Percentiles rank a stretch among this genome's conserved stretches.
Conservation (phyloP, 345 rosid species). For the Citrus medica region DNA sequence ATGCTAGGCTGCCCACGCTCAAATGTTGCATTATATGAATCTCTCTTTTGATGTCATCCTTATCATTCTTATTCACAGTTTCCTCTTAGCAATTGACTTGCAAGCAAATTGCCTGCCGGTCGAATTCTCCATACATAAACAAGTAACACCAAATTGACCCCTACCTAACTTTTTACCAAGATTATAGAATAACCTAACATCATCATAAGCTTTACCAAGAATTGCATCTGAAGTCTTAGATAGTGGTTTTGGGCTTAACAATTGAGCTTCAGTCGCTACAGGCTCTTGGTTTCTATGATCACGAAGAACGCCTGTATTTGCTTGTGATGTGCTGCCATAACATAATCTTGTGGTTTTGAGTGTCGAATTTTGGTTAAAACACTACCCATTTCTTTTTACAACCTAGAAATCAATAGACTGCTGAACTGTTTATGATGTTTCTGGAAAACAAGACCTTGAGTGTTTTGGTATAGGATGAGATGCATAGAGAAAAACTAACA, state of each 20-base stretch:
- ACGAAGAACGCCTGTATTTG: background rate
- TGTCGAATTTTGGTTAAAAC: constrained; percentile 12
- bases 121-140: constrained; percentile 71
- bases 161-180: constrained; percentile 79
- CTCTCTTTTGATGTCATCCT: constrained; percentile 82
- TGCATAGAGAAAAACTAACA: too few species aligned
- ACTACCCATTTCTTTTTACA: too few species aligned
- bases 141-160: constrained; percentile 93
- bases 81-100: constrained; percentile 81
- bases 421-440: too few species aligned
- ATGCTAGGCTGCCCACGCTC: constrained; percentile 84
- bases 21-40: constrained; percentile 92
- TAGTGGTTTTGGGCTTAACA: constrained; percentile 32
- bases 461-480: too few species aligned
- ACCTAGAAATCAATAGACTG: too few species aligned
- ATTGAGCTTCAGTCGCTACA: constrained; percentile 8
- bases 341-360: constrained; percentile 27
- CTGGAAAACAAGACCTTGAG: too few species aligned
- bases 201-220: constrained; percentile 74
- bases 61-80: constrained; percentile 54
- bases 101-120: constrained; percentile 68
- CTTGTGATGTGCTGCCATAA: constrained; percentile 38
- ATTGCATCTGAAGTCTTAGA: constrained; percentile 41
- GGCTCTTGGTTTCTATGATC: too few species aligned
- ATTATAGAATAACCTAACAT: constrained; percentile 54